Evolutionary conservation across 2,329 filamentous ascomycete genomes (phyloP).

Genomic region (Xylaria digitata): DNA sequence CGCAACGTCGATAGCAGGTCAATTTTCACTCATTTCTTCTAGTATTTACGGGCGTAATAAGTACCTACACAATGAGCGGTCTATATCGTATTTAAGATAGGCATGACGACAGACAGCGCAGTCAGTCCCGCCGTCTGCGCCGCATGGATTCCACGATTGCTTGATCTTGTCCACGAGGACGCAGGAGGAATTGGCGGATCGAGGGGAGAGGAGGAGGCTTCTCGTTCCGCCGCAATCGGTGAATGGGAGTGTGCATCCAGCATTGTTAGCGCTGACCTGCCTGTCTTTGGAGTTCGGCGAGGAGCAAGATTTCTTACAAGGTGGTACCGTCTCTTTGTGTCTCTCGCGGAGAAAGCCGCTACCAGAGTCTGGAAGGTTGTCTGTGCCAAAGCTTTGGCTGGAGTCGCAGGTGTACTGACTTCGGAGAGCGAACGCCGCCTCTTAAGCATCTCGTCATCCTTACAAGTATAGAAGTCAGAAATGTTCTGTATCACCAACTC

Average conservation of each 20-base stretch:
- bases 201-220: background rate
- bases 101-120: background rate
- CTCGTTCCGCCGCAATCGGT: background rate
- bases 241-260: background rate
- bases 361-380: background rate
- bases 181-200: slow-evolving; percentile 5
- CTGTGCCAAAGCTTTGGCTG: background rate
- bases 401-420: background rate
- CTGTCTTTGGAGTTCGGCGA: background rate
- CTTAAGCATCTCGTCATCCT: background rate
- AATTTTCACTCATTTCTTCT: no score
- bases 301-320: background rate
- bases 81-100: background rate
- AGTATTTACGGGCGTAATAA: no score
- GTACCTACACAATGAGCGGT: background rate
- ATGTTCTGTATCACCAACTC: slow-evolving; percentile 9
- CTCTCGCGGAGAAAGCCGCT: background rate
- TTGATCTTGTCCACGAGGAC: background rate
- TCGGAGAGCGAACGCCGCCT: background rate
- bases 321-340: background rate
- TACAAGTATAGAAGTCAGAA: background rate
- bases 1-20: no score
- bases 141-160: no score
- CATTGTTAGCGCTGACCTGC: background rate
- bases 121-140: background rate